phyloP scores from a whole-genome alignment of 1,139 yeast species.

The Pichia sp. region DNA sequence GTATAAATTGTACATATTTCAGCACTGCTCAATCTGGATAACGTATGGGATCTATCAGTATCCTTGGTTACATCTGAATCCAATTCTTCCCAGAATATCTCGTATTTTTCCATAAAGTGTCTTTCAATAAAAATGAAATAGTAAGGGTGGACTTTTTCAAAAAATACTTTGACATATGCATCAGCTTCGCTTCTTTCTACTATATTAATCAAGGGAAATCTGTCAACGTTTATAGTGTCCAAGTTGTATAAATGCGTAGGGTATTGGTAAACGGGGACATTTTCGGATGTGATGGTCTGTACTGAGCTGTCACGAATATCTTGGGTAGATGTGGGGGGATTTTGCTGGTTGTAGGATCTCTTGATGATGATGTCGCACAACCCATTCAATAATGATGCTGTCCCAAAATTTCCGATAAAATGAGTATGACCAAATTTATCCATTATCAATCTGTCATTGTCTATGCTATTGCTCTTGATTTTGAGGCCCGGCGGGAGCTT shows the following conservation, averaged over 20 bases:
- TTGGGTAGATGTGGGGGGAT: constrained; percentile 32
- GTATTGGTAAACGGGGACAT: constrained; percentile 32
- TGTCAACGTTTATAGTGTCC: constrained; percentile 29
- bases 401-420: constrained; percentile 40
- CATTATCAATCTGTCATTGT: constrained; percentile 36
- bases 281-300: constrained; percentile 33
- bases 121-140: constrained; percentile 37
- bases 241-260: constrained; percentile 32
- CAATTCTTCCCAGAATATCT: constrained; percentile 35
- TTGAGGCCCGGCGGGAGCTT: constrained; percentile 23
- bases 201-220: constrained; percentile 35
- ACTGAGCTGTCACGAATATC: constrained; percentile 32
- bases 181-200: constrained; percentile 34
- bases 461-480: constrained; percentile 24
- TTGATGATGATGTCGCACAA: constrained; percentile 38
- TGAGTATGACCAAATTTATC: constrained; percentile 42
- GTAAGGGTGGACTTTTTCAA: constrained; percentile 39
- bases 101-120: constrained; percentile 33
- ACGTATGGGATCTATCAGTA: constrained; percentile 16
- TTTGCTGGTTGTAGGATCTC: constrained; percentile 30
- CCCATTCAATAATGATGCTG: constrained; percentile 38
- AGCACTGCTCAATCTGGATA: constrained; percentile 27
- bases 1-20: constrained; percentile 42
- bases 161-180: constrained; percentile 35
- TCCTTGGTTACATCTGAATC: constrained; percentile 12